phyloP scores from a whole-genome alignment of 345 rosid species.

The Microthlaspi erraticum region DNA sequence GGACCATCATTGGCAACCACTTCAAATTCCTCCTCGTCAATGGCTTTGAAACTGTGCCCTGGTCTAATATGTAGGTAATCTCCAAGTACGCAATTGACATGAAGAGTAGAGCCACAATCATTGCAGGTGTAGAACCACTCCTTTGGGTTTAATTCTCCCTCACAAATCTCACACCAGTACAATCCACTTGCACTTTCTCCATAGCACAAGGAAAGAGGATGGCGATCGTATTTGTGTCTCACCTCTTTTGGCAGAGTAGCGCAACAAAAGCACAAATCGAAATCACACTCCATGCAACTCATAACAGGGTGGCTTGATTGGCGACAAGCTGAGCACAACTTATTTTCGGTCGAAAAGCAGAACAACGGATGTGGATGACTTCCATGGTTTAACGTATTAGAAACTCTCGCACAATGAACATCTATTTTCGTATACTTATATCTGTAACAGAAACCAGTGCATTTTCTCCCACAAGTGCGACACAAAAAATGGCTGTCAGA shows the following conservation, averaged over 20 bases:
- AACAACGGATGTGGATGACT: slow-evolving; percentile 10
- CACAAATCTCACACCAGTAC: slow-evolving; percentile 19
- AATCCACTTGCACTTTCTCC: background rate
- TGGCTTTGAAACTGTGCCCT: background rate
- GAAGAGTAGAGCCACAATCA: background rate
- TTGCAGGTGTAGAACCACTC: slow-evolving; percentile 2
- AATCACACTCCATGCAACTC: background rate
- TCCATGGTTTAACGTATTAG: background rate
- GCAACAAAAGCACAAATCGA: background rate
- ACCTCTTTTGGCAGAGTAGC: slow-evolving; percentile 4
- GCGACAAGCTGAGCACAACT: background rate
- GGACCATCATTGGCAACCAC: background rate
- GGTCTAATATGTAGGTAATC: background rate
- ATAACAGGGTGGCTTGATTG: background rate
- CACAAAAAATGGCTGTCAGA: background rate
- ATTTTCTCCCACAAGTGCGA: background rate
- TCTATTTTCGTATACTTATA: background rate
- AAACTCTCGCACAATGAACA: slow-evolving; percentile 1
- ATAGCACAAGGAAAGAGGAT: background rate
- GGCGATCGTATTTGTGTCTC: background rate
- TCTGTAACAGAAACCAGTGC: background rate
- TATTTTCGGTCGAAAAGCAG: background rate
- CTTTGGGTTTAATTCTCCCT: background rate
- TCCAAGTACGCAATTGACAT: background rate
- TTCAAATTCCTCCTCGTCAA: background rate